Conservation (phyloP, 805 yeast species). For the Kockiozyma suomiensis region DNA sequence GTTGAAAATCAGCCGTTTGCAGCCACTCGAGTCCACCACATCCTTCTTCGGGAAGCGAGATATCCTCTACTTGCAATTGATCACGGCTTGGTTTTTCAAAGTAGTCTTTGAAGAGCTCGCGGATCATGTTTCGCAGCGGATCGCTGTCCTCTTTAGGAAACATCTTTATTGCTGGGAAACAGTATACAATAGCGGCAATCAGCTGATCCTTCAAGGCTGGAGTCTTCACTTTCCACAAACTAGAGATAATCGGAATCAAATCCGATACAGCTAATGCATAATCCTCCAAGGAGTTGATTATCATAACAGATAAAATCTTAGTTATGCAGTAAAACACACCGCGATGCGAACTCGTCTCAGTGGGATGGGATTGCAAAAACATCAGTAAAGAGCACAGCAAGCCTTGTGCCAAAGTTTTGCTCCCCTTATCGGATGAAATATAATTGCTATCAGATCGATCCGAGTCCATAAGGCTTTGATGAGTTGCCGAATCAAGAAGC, state of each 20-base stretch:
- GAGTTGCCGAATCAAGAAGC: slow-evolving; percentile 10
- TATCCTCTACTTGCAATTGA: slow-evolving; percentile 19
- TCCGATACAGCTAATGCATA: neutral
- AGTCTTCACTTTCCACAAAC: slow-evolving; percentile 17
- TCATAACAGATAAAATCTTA: slow-evolving; percentile 4
- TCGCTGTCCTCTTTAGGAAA: slow-evolving; percentile 4
- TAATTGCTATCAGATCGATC: neutral
- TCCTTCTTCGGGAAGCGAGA: neutral
- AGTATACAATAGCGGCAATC: slow-evolving; percentile 6
- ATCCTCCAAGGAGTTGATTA: neutral
- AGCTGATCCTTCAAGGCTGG: slow-evolving; percentile 18
- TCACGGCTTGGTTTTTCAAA: slow-evolving; percentile 12
- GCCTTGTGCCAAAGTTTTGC: neutral
- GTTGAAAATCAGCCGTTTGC: slow-evolving; percentile 4
- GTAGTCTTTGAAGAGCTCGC: slow-evolving; percentile 18
- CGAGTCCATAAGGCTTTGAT: neutral
- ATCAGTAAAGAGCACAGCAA: slow-evolving; percentile 2
- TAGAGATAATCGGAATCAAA: slow-evolving; percentile 6
- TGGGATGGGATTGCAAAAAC: slow-evolving; percentile 7
- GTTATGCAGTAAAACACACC: slow-evolving; percentile 11
- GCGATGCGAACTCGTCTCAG: slow-evolving; percentile 22
- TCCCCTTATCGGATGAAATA: neutral
- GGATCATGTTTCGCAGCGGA: neutral
- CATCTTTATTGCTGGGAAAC: slow-evolving; percentile 13
- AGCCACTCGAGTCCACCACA: slow-evolving; percentile 5